Base-by-base conservation (phyloP, 345 rosid genomes). In the Murraya paniculata region DNA sequence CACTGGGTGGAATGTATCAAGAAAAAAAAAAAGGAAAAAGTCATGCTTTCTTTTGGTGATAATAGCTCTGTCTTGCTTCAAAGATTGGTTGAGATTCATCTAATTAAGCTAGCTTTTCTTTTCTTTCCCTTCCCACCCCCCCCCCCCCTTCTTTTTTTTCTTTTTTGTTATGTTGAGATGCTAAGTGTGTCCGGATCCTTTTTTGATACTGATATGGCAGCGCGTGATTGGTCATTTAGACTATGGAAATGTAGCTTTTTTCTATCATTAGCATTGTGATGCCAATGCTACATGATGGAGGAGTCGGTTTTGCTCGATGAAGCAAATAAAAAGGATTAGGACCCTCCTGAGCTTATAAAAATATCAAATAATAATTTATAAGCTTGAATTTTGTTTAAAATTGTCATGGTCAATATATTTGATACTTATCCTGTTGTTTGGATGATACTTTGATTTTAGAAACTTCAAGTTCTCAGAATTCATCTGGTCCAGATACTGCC, bases 401-500 rank as follows among this genome's bases (percentile, higher is more conserved):
- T 50, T 16, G 0, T 9, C 5, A 36, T 24, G 56, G 74, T 66
- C 48, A 18, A 53, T 8, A 4, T 64, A 7, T 79, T 30, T 31
- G 56, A 21, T 39, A 58, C 66, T 58, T 1, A 13, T 28, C 65
- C 66, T 53, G 57, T 55, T 57, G 3, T 73, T 65, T 71, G 19
- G 33, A 53, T 30, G 57, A 36, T 56, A 27, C 35, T 28, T 82
- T 81, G 61, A 71, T 45, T 75, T 48, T 85, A 82, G 90, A 84
- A 75, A 66, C 62, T 25, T 64, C 73, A 30, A 72, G 81, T 56
- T 71, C 64, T 19, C 18, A 55, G 81, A 80, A 30, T 70, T 81
- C 85, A 28, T 86, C 79, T 75, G 71, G 75, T 62, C 82, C 84
- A 71, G 91, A 91, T 80, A 85, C 93, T 68, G 81, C 89, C 50